Evolutionary conservation across 2,329 filamentous ascomycete species (phyloP), one percentile per base, ranked within the genome.

Genomic region (Fonsecaea pedrosoi): DNA sequence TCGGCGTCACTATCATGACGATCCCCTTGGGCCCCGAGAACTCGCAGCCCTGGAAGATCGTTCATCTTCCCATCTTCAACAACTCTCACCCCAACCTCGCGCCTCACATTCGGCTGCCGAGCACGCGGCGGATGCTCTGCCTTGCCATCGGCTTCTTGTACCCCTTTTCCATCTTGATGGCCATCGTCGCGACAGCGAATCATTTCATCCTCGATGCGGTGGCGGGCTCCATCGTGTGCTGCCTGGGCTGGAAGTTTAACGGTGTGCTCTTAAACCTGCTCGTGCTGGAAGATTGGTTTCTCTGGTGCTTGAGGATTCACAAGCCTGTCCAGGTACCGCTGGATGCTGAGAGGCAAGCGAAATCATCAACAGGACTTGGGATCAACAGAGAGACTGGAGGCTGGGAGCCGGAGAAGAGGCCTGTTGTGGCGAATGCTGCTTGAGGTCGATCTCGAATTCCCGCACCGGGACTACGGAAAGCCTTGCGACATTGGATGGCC

Each of bases 161-260:
- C 73, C 89, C 90, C 0, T 75, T 84, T 5, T 80, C 85, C 32
- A 92, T 92, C 68, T 78, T 91, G 4, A 81, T 86, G 8, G 89
- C 88, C 32, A 91, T 92, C 70, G 82, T 91, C 30, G 86, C 89
- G 2, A 91, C 89, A 0, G 89, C 89, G 54, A 92, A 92, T 75
- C 89, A 92, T 77, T 87, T 91, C 75, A 83, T 91, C 56, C 83
- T 92, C 6, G 90, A 92, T 74, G 89, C 90, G 0, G 84, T 91
- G 1, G 90, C 89, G 0, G 90, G 89, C 13, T 86, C 88, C 5
- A 73, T 85, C 37, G 88, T 92, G 2, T 91, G 89, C 72, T 81
- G 80, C 2, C 69, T 90, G 4, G 89, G 88, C 0, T 92, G 89
- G 89, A 78, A 74, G 13, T 81, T 80, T 4, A 86, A 87, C 67